These are phyloP conservation scores for Coemansia sp. DNA, from an alignment of 192 early-diverging fungal species.

Conservation along the genomic window DNA sequence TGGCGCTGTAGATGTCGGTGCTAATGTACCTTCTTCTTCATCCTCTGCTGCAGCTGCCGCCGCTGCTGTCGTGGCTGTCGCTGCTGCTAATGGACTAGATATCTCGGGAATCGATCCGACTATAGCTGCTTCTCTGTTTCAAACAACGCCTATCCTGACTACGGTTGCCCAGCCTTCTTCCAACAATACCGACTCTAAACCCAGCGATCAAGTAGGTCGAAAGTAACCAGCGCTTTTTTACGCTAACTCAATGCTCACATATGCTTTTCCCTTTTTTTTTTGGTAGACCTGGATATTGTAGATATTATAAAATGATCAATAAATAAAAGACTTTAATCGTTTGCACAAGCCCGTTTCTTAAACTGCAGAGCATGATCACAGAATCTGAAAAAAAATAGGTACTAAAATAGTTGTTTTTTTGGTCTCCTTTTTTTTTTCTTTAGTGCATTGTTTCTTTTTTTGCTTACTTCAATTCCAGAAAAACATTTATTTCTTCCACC, in stretches of 20 bases:
- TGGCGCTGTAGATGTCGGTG: neutral
- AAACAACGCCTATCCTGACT: slow-evolving; percentile 2
- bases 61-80: too few relatives aligned
- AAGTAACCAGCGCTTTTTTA: neutral
- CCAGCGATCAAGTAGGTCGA: neutral
- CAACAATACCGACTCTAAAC: neutral
- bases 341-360: too few relatives aligned
- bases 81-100: neutral
- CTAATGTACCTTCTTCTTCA: neutral
- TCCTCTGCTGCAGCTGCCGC: neutral
- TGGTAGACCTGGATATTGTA: neutral
- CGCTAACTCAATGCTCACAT: too few relatives aligned
- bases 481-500: too few relatives aligned
- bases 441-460: too few relatives aligned
- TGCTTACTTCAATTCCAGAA: too few relatives aligned
- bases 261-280: neutral
- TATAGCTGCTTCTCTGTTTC: slow-evolving; percentile 1
- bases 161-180: neutral
- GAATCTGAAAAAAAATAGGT: too few relatives aligned
- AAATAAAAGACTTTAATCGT: too few relatives aligned
- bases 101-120: neutral
- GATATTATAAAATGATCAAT: too few relatives aligned
- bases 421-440: too few relatives aligned
- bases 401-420: too few relatives aligned
- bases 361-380: too few relatives aligned